Conservation (phyloP, 2,329 filamentous ascomycete genomes). For the Zymoseptoria brevis region DNA sequence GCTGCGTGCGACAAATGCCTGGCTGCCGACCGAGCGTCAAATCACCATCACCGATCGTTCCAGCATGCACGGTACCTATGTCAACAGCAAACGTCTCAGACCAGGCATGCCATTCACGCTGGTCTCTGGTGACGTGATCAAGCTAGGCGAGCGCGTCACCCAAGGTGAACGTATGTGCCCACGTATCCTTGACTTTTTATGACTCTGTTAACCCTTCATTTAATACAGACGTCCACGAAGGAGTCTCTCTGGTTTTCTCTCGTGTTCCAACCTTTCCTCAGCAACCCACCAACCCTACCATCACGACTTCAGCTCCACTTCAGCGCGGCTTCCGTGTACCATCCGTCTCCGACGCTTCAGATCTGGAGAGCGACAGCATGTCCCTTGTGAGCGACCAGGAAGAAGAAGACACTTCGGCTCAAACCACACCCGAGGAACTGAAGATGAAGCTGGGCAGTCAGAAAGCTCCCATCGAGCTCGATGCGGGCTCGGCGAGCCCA, state of each 20-base stretch:
- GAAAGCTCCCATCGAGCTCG: constrained; percentile 18
- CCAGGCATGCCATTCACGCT: constrained; percentile 14
- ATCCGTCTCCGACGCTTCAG: constrained; percentile 15
- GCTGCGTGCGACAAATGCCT: constrained; percentile 14
- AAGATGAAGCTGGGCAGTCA: constrained; percentile 18
- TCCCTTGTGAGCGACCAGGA: constrained; percentile 10
- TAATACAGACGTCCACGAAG: constrained; percentile 21
- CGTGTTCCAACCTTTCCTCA: constrained; percentile 3
- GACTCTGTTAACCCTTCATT: background rate
- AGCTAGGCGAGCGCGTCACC: constrained; percentile 25
- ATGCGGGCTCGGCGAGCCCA: constrained; percentile 2
- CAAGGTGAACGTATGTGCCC: constrained; percentile 19
- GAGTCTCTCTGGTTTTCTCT: constrained; percentile 18
- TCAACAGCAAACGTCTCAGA: constrained; percentile 26
- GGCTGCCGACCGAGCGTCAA: constrained; percentile 6
- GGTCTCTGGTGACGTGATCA: constrained; percentile 23
- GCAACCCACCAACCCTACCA: constrained; percentile 1
- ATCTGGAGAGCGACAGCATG: constrained; percentile 15
- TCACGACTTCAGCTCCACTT: constrained; percentile 1
- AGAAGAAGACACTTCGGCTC: constrained; percentile 17
- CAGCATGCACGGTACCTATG: constrained; percentile 29
- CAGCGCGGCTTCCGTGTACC: constrained; percentile 18
- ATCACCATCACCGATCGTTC: constrained; percentile 26
- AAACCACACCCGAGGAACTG: constrained; percentile 23
- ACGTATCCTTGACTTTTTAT: background rate